Base-by-base conservation (phyloP, 2,329 filamentous ascomycete species). In the Ascochyta fabae region DNA sequence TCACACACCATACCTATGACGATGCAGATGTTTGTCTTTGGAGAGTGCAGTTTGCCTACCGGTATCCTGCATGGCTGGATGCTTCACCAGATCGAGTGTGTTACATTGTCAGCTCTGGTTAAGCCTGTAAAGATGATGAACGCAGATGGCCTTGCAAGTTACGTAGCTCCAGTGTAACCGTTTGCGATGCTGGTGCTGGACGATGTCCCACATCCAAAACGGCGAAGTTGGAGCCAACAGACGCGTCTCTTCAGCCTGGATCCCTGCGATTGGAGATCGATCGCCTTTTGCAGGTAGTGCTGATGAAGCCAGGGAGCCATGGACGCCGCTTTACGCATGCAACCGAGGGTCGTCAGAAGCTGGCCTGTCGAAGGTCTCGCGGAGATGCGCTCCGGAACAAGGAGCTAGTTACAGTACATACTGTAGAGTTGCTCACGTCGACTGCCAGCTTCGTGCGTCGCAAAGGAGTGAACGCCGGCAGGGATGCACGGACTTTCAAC, bases 401-500 rank as follows among this genome's bases (percentile, higher is more conserved):
- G 36, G 47, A 56, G 49, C 19, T 19, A 19, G 19, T 19, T 19
- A 19, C 19, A 19, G 19, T 19, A 19, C 19, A 27, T 56, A 31
- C 29, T 13, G 29, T 12, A 39, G 42, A 42, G 31, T 42, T 26
- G 26, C 36, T 50, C 53, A 47, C 36, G 42, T 47, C 46, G 36
- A 41, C 31, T 19, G 19, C 19, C 19, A 19, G 19, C 19, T 50
- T 47, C 31, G 36, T 47, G 29, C 36, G 36, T 50, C 26, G 53
- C 42, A 35, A 36, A 42, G 42, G 29, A 49, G 53, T 42, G 36
- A 56, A 50, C 47, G 46, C 41, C 27, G 4, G 12, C 36, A 55
- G 40, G 4, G 44, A 35, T 36, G 52, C 46, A 49, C 52, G 46
- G 46, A 26, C 43, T 12, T 48, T 48, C 36, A 8, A 36, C 31